These are phyloP conservation scores for Ascochyta fabae DNA, from an alignment of 2,329 filamentous ascomycete genomes.

Conservation along the genomic window DNA sequence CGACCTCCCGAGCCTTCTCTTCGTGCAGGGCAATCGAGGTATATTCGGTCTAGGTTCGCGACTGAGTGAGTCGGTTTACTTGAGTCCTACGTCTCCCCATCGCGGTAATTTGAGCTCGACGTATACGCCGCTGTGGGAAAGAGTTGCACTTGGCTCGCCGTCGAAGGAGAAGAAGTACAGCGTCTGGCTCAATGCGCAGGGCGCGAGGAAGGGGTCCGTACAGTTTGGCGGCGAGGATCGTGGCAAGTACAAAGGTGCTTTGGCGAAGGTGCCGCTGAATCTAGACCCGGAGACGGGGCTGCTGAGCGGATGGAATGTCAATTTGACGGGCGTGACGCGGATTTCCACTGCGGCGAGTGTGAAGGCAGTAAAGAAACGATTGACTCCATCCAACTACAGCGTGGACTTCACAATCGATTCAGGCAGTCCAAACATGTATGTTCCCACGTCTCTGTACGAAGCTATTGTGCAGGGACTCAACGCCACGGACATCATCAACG, in stretches of 20 bases:
- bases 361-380: neutral
- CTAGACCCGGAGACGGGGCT: neutral
- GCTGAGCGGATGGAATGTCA: neutral
- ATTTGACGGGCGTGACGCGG: neutral
- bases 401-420: slow-evolving; percentile 16
- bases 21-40: slow-evolving; percentile 14
- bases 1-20: slow-evolving; percentile 9
- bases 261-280: neutral
- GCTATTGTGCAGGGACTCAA: slow-evolving; percentile 13
- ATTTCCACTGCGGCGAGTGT: too few species aligned
- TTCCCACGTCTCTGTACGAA: slow-evolving; percentile 18
- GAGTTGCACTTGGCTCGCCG: neutral
- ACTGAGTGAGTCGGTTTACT: neutral
- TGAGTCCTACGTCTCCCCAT: neutral
- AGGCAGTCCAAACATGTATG: slow-evolving; percentile 25
- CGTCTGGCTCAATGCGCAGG: slow-evolving; percentile 3
- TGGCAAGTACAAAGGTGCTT: neutral
- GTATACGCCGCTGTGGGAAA: slow-evolving; percentile 1
- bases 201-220: neutral
- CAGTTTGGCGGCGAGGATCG: neutral
- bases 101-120: neutral
- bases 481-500: slow-evolving; percentile 7
- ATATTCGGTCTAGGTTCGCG: slow-evolving; percentile 19
- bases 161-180: neutral
- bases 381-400: neutral